Evolutionary conservation across 148 eudicot species (phyloP), one percentile per base, ranked within the genome.

Genomic region (Fallopia convolvulus): DNA sequence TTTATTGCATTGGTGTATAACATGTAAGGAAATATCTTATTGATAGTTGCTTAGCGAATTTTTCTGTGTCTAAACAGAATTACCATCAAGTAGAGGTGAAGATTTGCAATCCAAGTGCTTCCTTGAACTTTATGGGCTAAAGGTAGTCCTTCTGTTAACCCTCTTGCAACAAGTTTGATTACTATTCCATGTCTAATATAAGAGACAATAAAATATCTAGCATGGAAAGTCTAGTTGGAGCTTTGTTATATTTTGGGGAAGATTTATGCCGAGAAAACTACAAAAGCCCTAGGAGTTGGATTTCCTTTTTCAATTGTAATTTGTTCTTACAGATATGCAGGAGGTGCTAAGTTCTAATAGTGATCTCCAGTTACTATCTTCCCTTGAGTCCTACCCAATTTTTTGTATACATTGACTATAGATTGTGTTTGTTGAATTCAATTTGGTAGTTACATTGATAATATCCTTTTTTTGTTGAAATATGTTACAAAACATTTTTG

Each of bases 71-170:
- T 14, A 61, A 23, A 20, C 93, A 96, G 99, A 93, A 84, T 81
- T 96, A 83, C 99, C 99, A 39, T 82, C 99, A 77, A 93, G 83
- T 86, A 90, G 93, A 86, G 99, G 99, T 6, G 99, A 93, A 83
- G 92, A 91, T 84, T 83, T 96, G 83, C 99, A 96, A 79, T 83
- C 97, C 18, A 96, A 92, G 82, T 96, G 99, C 87, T 83, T 96
- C 93, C 93, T 96, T 83, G 99, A 96, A 84, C 98, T 96, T 74
- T 93, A 96, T 86, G 99, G 98, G 70, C 86, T 96, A 46, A 96
- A 96, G 99, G 99, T 96, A 89, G 44, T 68, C 9, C 36, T 61
- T 61, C 46, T 68, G 44, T 68, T 20, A 15, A 36, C 11, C 20
- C 21, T 33, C 44, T 68, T 39, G 36, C 46, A 68, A 15, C 44